phyloP scores from a whole-genome alignment of 495 filamentous ascomycete species.

The Extremus antarcticus region DNA sequence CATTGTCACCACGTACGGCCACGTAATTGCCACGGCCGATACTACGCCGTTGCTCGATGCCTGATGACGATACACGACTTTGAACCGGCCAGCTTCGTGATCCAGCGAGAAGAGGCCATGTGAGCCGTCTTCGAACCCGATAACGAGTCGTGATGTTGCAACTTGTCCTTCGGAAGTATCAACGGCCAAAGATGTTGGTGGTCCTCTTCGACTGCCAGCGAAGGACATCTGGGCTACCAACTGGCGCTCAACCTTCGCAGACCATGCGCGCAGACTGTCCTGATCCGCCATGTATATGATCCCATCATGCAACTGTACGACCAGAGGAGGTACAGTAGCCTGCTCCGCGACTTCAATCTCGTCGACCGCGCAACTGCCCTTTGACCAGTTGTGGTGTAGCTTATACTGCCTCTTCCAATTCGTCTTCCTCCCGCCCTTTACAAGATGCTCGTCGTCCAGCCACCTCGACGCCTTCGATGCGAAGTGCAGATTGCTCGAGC shows the following conservation, averaged over 20 bases:
- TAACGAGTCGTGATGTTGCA: conserved; percentile 38
- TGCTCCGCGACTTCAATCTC: conserved; percentile 56
- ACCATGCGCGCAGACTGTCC: conserved; percentile 68
- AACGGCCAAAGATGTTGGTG: conserved; percentile 59
- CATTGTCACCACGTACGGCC: conserved; percentile 70
- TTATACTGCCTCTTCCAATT: conserved; percentile 90
- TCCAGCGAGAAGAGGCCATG: conserved; percentile 60
- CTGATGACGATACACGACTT: conserved; percentile 42
- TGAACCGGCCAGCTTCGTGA: conserved; percentile 33
- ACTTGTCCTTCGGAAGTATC: conserved; percentile 30
- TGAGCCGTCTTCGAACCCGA: conserved; percentile 70
- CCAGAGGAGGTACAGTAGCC: conserved; percentile 43
- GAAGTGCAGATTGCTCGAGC: conserved; percentile 43
- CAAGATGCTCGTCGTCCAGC: conserved; percentile 61
- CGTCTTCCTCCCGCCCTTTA: conserved; percentile 40
- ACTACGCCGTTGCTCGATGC: conserved; percentile 51
- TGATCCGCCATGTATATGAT: conserved; percentile 70
- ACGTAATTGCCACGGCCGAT: conserved; percentile 61
- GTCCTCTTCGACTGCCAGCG: conserved; percentile 25
- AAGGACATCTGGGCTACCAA: conserved; percentile 38
- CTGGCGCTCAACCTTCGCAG: conserved; percentile 46
- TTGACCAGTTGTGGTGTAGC: conserved; percentile 83
- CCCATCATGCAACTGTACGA: conserved; percentile 63
- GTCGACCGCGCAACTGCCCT: conserved; percentile 67
- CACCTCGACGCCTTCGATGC: conserved; percentile 67